Evolutionary conservation across 1,284 basidiomycete species (phyloP).

Genomic region (Ustilago hordei): DNA sequence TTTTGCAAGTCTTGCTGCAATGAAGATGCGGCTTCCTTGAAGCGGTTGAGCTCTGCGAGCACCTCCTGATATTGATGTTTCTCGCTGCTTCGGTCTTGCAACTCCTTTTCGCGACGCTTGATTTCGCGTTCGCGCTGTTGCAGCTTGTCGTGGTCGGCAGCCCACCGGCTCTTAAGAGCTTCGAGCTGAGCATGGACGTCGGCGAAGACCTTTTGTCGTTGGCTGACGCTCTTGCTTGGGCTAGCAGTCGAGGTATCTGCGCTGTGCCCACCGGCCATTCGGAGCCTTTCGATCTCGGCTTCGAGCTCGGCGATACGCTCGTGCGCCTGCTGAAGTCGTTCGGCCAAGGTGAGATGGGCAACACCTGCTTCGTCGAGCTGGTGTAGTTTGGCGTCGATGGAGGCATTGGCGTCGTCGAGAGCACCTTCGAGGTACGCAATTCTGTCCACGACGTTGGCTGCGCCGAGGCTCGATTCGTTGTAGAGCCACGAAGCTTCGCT

Average conservation of each 20-base stretch:
- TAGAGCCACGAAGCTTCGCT: conserved; percentile 55
- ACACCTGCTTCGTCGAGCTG: conserved; percentile 52
- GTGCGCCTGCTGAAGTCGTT: conserved; percentile 42
- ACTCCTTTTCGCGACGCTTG: conserved; percentile 42
- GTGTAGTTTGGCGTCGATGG: conserved; percentile 56
- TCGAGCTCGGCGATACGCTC: conserved; percentile 50
- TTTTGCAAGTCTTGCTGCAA: conserved; percentile 43
- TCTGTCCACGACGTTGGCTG: conserved; percentile 39
- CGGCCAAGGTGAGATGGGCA: conserved; percentile 46
- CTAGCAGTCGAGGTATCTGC: conserved; percentile 19
- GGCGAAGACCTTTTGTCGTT: conserved; percentile 43
- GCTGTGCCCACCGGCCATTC: conserved; percentile 23
- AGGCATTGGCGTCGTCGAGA: conserved; percentile 54
- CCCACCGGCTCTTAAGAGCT: conserved; percentile 52
- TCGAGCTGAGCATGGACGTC: conserved; percentile 52
- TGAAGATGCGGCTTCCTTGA: conserved; percentile 40
- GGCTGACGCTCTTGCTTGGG: conserved; percentile 36
- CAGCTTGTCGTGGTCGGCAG: conserved; percentile 42
- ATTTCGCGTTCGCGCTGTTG: conserved; percentile 43
- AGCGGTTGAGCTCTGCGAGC: conserved; percentile 38
- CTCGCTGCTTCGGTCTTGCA: conserved; percentile 46
- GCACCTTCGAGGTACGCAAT: conserved; percentile 49
- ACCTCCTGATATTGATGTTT: conserved; percentile 39
- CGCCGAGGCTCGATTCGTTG: conserved; percentile 59
- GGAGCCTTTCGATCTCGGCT: conserved; percentile 43